Evolutionary conservation across 176 grass and related monocot genomes (phyloP), one percentile per base, ranked within the genome.

Genomic region (Lolium perenne): DNA sequence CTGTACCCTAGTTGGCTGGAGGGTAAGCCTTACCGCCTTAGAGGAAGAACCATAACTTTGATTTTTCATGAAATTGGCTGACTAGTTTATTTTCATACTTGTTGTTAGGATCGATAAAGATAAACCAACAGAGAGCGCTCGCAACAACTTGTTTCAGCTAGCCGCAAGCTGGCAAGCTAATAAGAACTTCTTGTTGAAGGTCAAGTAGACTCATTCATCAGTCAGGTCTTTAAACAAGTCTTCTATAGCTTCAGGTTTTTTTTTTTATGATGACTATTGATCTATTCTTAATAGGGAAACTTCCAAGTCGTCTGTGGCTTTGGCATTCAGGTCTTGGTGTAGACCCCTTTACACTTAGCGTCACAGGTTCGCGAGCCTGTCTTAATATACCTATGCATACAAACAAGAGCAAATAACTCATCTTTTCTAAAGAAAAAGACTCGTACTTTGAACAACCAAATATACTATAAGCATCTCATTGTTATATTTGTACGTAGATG

Each of bases 241-340:
- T 67, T 63, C 20, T 32, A 50, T 40, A 65, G 35, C 18, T 58
- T 83, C 57, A 38, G 43, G n/a, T n/a, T n/a, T 41, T 41, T 26
- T 51, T 81, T 6, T 32, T 83, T 74, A 66, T 79, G 38, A 73
- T 68, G 2, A 23, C 7, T 29, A 25, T 35, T 64, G 25, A 0
- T 57, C 35, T 71, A n/a, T 77, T 85, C 18, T 45, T 81, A 17
- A 60, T 73, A 98, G 96, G 96, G 93, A 76, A 98, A 98, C 91
- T 78, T 91, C 86, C 48, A 88, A 85, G 40, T 95, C 96, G 82
- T 94, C 91, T 69, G 59, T 98, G 50, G 86, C 93, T 49, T 59
- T 98, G 79, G 91, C 93, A 67, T 92, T 95, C 83, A 98, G 95
- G 86, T 98, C 96, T 87, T 98, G 96, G 96, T 98, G 93, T 93